phyloP scores from a whole-genome alignment of 2,329 filamentous ascomycete genomes.

The Simplicillium aogashimaense region DNA sequence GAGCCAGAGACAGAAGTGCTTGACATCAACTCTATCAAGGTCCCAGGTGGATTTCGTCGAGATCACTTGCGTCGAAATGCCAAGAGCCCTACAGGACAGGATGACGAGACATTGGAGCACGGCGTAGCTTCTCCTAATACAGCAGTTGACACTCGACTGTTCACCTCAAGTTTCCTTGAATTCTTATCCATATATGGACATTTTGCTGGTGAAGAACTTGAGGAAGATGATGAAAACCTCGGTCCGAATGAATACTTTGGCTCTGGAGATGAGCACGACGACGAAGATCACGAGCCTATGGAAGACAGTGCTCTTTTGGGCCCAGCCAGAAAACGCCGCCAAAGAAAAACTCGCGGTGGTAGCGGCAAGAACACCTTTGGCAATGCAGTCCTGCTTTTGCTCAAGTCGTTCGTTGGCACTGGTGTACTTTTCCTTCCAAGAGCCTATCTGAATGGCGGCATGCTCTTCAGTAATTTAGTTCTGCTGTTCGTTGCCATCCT shows the following conservation, averaged over 20 bases:
- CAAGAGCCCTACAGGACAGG: slow-evolving; percentile 41
- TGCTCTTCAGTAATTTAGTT: slow-evolving; percentile 91
- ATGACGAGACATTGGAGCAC: slow-evolving; percentile 21
- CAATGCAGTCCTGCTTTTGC: slow-evolving; percentile 72
- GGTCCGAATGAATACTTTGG: slow-evolving; percentile 86
- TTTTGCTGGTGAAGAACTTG: slow-evolving; percentile 92
- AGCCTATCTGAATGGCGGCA: slow-evolving; percentile 91
- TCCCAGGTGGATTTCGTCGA: slow-evolving; percentile 86
- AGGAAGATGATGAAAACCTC: slow-evolving; percentile 89
- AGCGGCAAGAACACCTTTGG: slow-evolving; percentile 69
- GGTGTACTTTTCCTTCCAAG: slow-evolving; percentile 88
- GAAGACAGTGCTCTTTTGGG: slow-evolving; percentile 80
- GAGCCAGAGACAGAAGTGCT: slow-evolving; percentile 71
- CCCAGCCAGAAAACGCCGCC: slow-evolving; percentile 61
- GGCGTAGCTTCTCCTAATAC: slow-evolving; percentile 21
- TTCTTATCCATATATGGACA: slow-evolving; percentile 93
- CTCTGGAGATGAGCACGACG: slow-evolving; percentile 60
- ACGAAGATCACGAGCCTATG: slow-evolving; percentile 60
- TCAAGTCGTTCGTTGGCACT: slow-evolving; percentile 97
- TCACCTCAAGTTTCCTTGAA: slow-evolving; percentile 91
- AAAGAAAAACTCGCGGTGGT: slow-evolving; percentile 63
- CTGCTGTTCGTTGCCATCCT: slow-evolving; percentile 76
- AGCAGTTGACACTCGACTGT: slow-evolving; percentile 40
- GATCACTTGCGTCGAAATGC: slow-evolving; percentile 75
- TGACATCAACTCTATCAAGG: slow-evolving; percentile 82